These are phyloP conservation scores for Gymnopus androsaceus DNA, from an alignment of 1,284 basidiomycete species.

Conservation along the genomic window DNA sequence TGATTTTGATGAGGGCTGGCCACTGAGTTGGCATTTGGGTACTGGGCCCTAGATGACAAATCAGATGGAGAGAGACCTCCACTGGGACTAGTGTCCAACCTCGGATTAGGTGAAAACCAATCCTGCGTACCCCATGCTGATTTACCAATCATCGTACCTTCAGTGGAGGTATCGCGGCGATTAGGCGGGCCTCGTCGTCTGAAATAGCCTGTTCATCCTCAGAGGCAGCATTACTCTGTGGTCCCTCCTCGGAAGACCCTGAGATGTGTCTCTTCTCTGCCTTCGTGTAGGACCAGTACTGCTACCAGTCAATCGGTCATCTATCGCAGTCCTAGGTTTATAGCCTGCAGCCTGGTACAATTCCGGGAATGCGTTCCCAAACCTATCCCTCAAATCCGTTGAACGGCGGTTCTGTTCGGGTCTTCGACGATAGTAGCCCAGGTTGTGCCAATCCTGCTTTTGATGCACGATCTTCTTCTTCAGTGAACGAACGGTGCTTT, in stretches of 20 bases:
- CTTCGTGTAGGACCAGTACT: conserved; percentile 48
- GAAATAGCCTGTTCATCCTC: conserved; percentile 64
- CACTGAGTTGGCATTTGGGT: conserved; percentile 46
- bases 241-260: conserved; percentile 68
- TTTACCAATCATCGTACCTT: conserved; percentile 78
- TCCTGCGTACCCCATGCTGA: conserved; percentile 80
- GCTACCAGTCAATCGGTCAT: conserved; percentile 55
- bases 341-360: conserved; percentile 85
- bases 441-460: conserved; percentile 85
- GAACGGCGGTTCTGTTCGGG: conserved; percentile 80
- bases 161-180: too few relatives aligned
- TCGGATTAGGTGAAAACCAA: conserved; percentile 79
- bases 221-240: conserved; percentile 68
- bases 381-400: conserved; percentile 85
- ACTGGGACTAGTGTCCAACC: conserved; percentile 48
- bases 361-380: conserved; percentile 87
- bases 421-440: conserved; percentile 91
- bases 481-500: conserved; percentile 85
- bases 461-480: conserved; percentile 84
- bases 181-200: conserved; percentile 33
- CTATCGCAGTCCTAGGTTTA: conserved; percentile 74
- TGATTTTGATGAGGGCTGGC: neutral
- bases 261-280: conserved; percentile 56
- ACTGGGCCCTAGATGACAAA: conserved; percentile 20
- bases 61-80: conserved; percentile 9